These are phyloP conservation scores for Orbilia brochopaga DNA, from an alignment of 2,329 filamentous ascomycete species.

Conservation along the genomic window DNA sequence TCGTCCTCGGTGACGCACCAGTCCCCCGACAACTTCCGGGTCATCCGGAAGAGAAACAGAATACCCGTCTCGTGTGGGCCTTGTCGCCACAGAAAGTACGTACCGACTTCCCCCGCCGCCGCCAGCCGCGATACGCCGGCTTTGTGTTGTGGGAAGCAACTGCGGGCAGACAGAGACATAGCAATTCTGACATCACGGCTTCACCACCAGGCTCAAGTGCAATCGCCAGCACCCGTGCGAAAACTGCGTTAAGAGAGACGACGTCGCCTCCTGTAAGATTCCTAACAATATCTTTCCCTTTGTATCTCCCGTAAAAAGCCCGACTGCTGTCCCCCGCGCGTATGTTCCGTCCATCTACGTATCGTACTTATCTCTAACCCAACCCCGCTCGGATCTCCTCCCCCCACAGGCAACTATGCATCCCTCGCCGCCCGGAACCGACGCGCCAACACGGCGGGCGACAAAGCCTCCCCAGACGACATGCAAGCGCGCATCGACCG, in stretches of 20 bases:
- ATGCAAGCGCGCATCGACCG: constrained; percentile 99
- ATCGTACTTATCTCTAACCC: constrained; percentile 24
- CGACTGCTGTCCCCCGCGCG: background rate
- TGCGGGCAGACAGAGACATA: too few species aligned
- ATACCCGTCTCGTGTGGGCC: constrained; percentile 54
- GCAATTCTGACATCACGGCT: too few species aligned
- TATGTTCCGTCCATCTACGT: background rate
- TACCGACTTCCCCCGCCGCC: constrained; percentile 2
- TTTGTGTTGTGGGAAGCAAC: too few species aligned
- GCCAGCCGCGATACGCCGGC: background rate
- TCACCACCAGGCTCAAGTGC: constrained; percentile 75
- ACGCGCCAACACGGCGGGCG: constrained; percentile 49
- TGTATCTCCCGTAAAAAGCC: too few species aligned
- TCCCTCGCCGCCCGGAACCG: constrained; percentile 40
- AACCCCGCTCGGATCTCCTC: constrained; percentile 15
- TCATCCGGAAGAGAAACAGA: constrained; percentile 55
- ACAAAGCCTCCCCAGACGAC: constrained; percentile 71
- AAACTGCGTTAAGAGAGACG: constrained; percentile 89
- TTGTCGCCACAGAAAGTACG: constrained; percentile 55
- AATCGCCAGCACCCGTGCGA: constrained; percentile 89
- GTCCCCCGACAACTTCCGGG: constrained; percentile 52
- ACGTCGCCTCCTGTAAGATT: constrained; percentile 82
- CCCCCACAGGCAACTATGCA: constrained; percentile 50
- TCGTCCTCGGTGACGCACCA: constrained; percentile 38
- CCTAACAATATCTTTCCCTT: constrained; percentile 62